Evolutionary conservation across 2,329 filamentous ascomycete species (phyloP).

Genomic region (Colletotrichum tamarilloi): DNA sequence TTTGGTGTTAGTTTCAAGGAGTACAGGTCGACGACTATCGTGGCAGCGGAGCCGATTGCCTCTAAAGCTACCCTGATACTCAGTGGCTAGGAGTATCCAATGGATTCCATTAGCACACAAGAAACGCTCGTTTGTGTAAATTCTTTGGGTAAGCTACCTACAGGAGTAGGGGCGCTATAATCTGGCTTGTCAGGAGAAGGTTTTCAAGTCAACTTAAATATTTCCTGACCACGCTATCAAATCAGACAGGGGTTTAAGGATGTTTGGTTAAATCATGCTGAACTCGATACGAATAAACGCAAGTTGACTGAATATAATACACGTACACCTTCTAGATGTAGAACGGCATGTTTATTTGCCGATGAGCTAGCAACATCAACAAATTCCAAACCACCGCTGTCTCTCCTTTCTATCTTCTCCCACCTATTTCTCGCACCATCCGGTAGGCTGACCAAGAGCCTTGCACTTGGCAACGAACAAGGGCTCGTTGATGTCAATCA

Average conservation of each 20-base stretch:
- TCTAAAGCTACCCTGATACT: not conserved
- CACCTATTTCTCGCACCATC: conserved; percentile 1
- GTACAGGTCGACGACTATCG: not conserved
- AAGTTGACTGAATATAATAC: not conserved
- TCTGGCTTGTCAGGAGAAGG: too few species aligned
- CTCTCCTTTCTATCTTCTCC: too few species aligned
- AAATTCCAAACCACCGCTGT: not conserved
- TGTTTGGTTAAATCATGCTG: not conserved
- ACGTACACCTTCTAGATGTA: not conserved
- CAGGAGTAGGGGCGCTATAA: too few species aligned
- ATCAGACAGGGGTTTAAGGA: not conserved
- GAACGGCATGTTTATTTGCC: not conserved
- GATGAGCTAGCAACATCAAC: not conserved
- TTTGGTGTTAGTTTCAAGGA: not conserved
- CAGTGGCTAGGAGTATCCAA: too few species aligned
- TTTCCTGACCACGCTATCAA: not conserved
- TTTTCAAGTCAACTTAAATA: not conserved
- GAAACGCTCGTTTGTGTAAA: too few species aligned
- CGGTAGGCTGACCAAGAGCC: conserved; percentile 1
- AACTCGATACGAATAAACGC: not conserved
- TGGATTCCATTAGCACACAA: too few species aligned
- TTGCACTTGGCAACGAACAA: conserved; percentile 11
- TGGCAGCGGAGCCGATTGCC: not conserved
- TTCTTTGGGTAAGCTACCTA: not conserved
- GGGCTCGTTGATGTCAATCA: conserved; percentile 16